Evolutionary conservation across 2,329 filamentous ascomycete genomes (phyloP).

Genomic region (Xylariomycetidae sp.): DNA sequence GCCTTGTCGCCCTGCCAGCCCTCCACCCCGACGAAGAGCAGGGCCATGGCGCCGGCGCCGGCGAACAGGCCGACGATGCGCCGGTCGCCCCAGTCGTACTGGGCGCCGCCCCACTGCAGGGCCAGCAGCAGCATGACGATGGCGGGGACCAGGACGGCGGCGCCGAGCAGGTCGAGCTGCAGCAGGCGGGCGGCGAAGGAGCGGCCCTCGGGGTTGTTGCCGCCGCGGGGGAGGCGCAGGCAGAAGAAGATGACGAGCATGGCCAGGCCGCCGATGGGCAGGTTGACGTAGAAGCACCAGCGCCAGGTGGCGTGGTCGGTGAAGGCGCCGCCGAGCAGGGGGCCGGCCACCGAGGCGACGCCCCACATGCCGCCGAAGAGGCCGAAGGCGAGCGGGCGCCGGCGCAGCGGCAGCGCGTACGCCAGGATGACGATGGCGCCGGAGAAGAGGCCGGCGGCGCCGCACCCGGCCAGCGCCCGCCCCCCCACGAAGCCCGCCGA

Average conservation of each 20-base stretch:
- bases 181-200: conserved; percentile 12
- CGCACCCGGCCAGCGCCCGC: conserved; percentile 45
- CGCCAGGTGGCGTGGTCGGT: conserved; percentile 17
- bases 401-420: background rate
- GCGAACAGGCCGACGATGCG: conserved; percentile 40
- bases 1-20: conserved; percentile 29
- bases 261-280: conserved; percentile 25
- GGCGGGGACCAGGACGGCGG: conserved; percentile 22
- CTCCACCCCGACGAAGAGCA: conserved; percentile 29
- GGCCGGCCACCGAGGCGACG: background rate
- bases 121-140: conserved; percentile 41
- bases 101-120: conserved; percentile 38
- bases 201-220: conserved; percentile 9
- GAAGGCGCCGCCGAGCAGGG: background rate
- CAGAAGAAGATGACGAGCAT: conserved; percentile 16
- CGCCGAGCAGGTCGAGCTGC: conserved; percentile 23
- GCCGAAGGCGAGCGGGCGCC: background rate
- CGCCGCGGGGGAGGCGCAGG: conserved; percentile 12
- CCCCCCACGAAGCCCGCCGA: conserved; percentile 47
- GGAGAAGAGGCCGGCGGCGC: conserved; percentile 41
- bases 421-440: conserved; percentile 23
- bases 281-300: conserved; percentile 29
- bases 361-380: conserved; percentile 1
- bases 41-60: conserved; percentile 31
- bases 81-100: conserved; percentile 29